These are phyloP conservation scores for Dimargaris xerosporica DNA, from an alignment of 192 early-diverging fungal genomes.

Conservation along the genomic window DNA sequence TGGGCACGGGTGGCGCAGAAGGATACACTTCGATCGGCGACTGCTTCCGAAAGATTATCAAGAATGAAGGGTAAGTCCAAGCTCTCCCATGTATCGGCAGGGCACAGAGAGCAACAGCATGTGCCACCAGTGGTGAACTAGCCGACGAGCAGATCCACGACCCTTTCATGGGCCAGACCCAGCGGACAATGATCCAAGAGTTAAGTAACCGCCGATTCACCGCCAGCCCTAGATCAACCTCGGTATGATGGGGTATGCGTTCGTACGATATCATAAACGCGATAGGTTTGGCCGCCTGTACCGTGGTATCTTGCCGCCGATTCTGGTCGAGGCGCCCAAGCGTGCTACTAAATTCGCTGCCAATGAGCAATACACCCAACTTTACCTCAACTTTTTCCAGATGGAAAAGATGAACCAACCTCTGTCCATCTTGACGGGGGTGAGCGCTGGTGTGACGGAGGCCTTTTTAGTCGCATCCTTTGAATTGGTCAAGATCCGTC, in stretches of 20 bases:
- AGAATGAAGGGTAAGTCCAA: conserved; percentile 47
- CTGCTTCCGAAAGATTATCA: conserved; percentile 47
- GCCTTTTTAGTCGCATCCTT: conserved; percentile 78
- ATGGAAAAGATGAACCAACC: conserved; percentile 55
- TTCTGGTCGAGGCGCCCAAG: conserved; percentile 95
- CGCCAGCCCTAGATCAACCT: no score
- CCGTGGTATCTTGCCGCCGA: conserved; percentile 89
- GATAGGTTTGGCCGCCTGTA: conserved; percentile 51
- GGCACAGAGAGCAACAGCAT: no score
- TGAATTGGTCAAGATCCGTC: conserved; percentile 90
- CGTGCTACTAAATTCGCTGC: conserved; percentile 93
- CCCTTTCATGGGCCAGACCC: no score
- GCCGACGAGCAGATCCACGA: no score
- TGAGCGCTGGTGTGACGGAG: conserved; percentile 84
- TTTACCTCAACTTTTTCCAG: conserved; percentile 56
- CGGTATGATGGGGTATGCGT: no score
- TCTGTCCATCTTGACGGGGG: conserved; percentile 72
- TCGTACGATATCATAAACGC: no score
- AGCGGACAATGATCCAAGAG: no score
- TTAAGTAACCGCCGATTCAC: no score
- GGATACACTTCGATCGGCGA: conserved; percentile 49
- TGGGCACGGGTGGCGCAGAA: conserved; percentile 34
- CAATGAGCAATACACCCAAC: conserved; percentile 68
- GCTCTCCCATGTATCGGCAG: no score
- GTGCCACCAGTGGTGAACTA: conserved; percentile 2